Evolutionary conservation across 306 rosid species (phyloP).

Genomic region (Dryas drummondii): DNA sequence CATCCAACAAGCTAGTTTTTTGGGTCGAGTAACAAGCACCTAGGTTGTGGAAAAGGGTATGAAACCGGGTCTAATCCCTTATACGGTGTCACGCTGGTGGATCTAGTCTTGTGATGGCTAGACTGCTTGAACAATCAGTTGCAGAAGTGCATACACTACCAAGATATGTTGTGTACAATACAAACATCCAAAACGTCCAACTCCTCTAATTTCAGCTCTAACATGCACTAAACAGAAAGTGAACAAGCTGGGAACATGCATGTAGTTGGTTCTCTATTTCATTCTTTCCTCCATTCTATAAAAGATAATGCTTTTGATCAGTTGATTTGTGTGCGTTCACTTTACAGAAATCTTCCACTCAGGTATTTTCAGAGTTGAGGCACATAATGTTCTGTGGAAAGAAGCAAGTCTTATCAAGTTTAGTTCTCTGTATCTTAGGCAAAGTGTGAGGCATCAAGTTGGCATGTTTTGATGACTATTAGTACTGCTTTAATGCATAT

Average conservation of each 20-base stretch:
- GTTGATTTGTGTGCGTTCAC: slow-evolving; percentile 11
- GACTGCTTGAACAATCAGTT: too few relatives aligned
- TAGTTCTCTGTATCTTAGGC: not conserved
- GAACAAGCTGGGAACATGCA: not conserved
- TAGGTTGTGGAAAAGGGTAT: not conserved
- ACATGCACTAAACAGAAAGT: not conserved
- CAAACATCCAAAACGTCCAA: not conserved
- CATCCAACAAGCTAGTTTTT: not conserved
- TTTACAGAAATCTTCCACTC: slow-evolving; percentile 26
- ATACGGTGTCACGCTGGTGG: not conserved
- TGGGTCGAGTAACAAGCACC: not conserved
- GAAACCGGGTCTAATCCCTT: not conserved
- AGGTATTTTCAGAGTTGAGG: slow-evolving; percentile 24
- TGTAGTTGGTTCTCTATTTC: not conserved
- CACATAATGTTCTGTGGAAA: slow-evolving; percentile 25
- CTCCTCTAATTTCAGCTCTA: not conserved
- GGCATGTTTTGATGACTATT: slow-evolving; percentile 30
- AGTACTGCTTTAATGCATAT: slow-evolving; percentile 21
- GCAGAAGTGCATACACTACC: too few relatives aligned
- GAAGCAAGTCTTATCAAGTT: slow-evolving; percentile 27
- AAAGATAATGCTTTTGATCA: slow-evolving; percentile 2
- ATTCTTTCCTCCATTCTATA: not conserved
- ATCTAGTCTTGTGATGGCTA: not conserved
- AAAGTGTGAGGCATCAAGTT: slow-evolving; percentile 30
- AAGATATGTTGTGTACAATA: not conserved